phyloP scores from a whole-genome alignment of 768 basidiomycete genomes.

The Hygrophorus pudorinus region DNA sequence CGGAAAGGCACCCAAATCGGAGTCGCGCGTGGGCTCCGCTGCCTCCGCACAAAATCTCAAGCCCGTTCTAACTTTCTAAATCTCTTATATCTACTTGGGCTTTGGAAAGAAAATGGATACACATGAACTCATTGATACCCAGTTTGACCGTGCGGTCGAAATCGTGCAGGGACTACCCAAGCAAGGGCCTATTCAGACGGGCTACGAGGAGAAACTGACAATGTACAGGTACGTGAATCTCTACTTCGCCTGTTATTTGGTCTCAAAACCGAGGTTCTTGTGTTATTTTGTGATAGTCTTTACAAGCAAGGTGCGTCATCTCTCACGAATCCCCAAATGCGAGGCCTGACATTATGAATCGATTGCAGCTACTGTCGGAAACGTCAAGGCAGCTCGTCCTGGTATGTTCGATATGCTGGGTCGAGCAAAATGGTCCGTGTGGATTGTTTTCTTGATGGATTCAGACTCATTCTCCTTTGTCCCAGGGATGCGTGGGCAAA shows the following conservation, averaged over 20 bases:
- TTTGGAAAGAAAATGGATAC: constrained; percentile 60
- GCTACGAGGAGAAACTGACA: constrained; percentile 87
- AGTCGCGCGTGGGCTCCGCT: too few species aligned
- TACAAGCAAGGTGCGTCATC: constrained; percentile 77
- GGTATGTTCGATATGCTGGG: constrained; percentile 88
- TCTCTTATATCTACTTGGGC: too few species aligned
- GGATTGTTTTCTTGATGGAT: not conserved
- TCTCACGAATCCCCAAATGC: constrained; percentile 2
- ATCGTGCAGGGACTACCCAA: constrained; percentile 90
- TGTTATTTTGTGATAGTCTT: constrained; percentile 37
- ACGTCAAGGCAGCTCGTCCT: constrained; percentile 70
- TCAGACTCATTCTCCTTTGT: not conserved
- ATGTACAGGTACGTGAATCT: constrained; percentile 68
- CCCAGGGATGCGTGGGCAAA: constrained; percentile 92
- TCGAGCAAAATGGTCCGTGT: constrained; percentile 81
- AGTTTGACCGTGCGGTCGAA: constrained; percentile 91
- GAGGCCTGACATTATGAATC: constrained; percentile 5
- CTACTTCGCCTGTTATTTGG: not conserved
- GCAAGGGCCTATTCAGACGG: constrained; percentile 90
- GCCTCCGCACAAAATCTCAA: too few species aligned
- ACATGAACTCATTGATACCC: constrained; percentile 60
- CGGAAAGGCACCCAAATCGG: too few species aligned
- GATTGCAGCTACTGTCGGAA: constrained; percentile 73
- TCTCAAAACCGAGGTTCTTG: not conserved
- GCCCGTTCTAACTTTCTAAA: too few species aligned